Evolutionary conservation across 805 yeast genomes (phyloP).

Genomic region (Wickerhamomyces queroliae): DNA sequence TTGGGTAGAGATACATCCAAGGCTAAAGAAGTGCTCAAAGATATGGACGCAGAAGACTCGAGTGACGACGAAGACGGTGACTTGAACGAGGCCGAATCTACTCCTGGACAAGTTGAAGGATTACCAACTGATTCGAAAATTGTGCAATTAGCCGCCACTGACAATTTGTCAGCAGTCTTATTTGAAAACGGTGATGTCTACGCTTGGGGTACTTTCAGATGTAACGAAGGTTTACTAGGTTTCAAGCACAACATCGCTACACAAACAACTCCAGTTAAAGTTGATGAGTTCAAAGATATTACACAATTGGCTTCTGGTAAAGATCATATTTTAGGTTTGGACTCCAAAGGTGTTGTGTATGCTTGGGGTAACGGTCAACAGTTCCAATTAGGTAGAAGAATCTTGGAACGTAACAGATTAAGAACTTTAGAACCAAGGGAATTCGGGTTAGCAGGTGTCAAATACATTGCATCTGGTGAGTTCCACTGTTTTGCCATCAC

Average conservation of each 20-base stretch:
- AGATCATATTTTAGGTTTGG: constrained; percentile 84
- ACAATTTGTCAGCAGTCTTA: constrained; percentile 79
- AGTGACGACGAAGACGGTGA: constrained; percentile 69
- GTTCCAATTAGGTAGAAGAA: constrained; percentile 83
- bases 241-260: constrained; percentile 58
- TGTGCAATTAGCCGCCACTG: constrained; percentile 86
- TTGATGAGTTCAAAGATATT: constrained; percentile 56
- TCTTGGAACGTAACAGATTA: constrained; percentile 71
- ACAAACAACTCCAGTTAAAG: constrained; percentile 64
- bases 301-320: constrained; percentile 88
- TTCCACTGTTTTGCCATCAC: constrained; percentile 93
- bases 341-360: constrained; percentile 77
- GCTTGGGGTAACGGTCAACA: constrained; percentile 99
- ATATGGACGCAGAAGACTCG: constrained; percentile 54
- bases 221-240: constrained; percentile 88
- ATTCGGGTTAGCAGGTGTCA: constrained; percentile 75
- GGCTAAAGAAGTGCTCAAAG: constrained; percentile 59
- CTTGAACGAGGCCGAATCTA: constrained; percentile 81
- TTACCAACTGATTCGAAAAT: constrained; percentile 55
- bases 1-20: constrained; percentile 80
- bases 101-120: constrained; percentile 73
- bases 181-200: constrained; percentile 81
- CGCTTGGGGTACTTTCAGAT: constrained; percentile 97
- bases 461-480: constrained; percentile 86
- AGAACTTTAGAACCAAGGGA: constrained; percentile 75